Percentiles rank a stretch among this genome's conserved stretches.
Conservation (phyloP, 257 asterid species). For the Penstemon newberryi region DNA sequence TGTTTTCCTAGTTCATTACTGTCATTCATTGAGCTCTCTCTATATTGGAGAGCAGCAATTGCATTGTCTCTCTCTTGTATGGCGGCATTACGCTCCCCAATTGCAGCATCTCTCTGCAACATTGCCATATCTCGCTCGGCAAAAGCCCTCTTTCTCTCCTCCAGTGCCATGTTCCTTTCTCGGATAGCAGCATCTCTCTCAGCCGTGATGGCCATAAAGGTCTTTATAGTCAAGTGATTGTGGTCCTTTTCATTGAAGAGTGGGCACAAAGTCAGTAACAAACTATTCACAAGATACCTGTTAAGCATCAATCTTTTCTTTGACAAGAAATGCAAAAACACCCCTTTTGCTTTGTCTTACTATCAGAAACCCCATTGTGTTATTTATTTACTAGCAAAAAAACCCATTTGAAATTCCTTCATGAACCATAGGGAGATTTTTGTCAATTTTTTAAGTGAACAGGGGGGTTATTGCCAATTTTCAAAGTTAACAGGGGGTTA, state of each 20-base stretch:
- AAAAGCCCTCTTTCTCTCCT: slow-evolving; percentile 88
- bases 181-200: slow-evolving; percentile 95
- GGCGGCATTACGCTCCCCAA: slow-evolving; percentile 79
- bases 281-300: neutral
- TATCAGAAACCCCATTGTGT: no score
- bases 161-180: slow-evolving; percentile 93
- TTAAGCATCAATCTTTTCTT: neutral
- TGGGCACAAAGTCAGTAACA: slow-evolving; percentile 17
- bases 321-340: no score
- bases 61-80: slow-evolving; percentile 77
- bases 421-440: no score
- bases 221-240: slow-evolving; percentile 70
- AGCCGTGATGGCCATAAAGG: slow-evolving; percentile 89
- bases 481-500: no score
- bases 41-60: slow-evolving; percentile 54
- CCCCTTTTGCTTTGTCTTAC: no score
- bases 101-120: slow-evolving; percentile 90
- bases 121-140: slow-evolving; percentile 93
- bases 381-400: no score
- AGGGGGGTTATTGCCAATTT: no score
- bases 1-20: slow-evolving; percentile 44
- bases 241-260: slow-evolving; percentile 53
- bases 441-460: no score
- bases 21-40: slow-evolving; percentile 58
- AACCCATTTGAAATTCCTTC: no score